phyloP scores from a whole-genome alignment of 768 basidiomycete genomes.

The Termitomyces bulborhizus region DNA sequence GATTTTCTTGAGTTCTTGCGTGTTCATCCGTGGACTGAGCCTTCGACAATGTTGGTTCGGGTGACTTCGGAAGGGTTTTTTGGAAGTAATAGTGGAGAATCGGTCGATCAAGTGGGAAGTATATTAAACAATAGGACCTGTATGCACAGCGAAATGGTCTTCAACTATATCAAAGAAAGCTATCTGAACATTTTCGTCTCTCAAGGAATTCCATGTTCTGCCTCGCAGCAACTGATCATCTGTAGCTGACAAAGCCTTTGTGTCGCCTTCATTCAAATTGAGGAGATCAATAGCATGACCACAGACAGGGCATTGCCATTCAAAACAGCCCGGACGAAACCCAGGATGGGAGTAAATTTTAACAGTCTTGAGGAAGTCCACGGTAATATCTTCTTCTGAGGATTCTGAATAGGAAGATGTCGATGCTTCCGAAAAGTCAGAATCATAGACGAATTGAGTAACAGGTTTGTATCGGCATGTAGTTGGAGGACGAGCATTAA shows the following conservation, averaged over 20 bases:
- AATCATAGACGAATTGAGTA: slow-evolving; percentile 34
- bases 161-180: slow-evolving; percentile 19
- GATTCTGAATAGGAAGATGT: slow-evolving; percentile 37
- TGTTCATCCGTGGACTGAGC: background rate
- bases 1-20: background rate
- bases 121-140: background rate
- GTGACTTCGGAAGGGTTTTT: background rate
- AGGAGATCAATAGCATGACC: slow-evolving; percentile 40
- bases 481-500: background rate
- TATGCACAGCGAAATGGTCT: slow-evolving; percentile 21
- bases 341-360: slow-evolving; percentile 28
- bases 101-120: background rate
- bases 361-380: slow-evolving; percentile 9
- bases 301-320: slow-evolving; percentile 54
- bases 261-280: slow-evolving; percentile 28
- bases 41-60: background rate
- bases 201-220: slow-evolving; percentile 30
- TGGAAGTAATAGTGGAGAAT: background rate
- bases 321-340: slow-evolving; percentile 35
- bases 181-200: slow-evolving; percentile 22
- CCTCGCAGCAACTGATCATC: slow-evolving; percentile 18
- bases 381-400: slow-evolving; percentile 18
- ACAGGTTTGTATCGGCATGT: background rate
- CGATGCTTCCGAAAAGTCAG: slow-evolving; percentile 53
- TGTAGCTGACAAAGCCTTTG: slow-evolving; percentile 16